Evolutionary conservation across 75 land plant species (phyloP), one percentile per base, ranked within the genome.

Genomic region (Selaginella tamariscina): DNA sequence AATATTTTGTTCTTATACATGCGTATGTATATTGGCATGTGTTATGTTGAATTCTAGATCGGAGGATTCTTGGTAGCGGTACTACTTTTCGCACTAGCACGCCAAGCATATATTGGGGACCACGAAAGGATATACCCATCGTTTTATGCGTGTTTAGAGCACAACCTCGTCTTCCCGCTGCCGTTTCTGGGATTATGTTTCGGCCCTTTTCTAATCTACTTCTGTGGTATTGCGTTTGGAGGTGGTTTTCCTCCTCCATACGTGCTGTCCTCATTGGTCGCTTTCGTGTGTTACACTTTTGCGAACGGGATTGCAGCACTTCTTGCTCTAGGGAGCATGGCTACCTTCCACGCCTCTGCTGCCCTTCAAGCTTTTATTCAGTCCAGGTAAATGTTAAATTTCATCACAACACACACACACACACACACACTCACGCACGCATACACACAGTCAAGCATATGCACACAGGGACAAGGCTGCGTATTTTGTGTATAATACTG

Each of bases 31-130:
- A 15, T 15, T 39, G 11, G 49, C 15, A 39, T 39, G 11, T 39
- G 49, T 54, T 32, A 5, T 39, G 49, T 39, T 39, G 5, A 39
- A 5, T 55, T 85, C 78, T 91, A 94, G 96, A 82, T 94, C 33
- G 65, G 74, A 69, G 95, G 91, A 68, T 74, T 87, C 65, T 68
- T 80, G 27, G 33, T 87, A 68, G 82, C 85, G 33, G 75, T 80
- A 1, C 56, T 83, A 5, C 77, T 94, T 57, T 94, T 85, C 76
- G 82, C 82, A 66, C 31, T 94, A 55, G 89, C 83, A 88, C 80
- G 76, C 62, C 96, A 94, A 82, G 96, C 87, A 68, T 83, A 81
- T 67, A 82, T 83, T 9, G 83, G 98, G 98, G 95, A 92, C 56
- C 79, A 79, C 63, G 86, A 89, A 68, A 54, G 77, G 26, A 77